phyloP scores from a whole-genome alignment of 2,329 filamentous ascomycete genomes.

The Epichloe baconii region DNA sequence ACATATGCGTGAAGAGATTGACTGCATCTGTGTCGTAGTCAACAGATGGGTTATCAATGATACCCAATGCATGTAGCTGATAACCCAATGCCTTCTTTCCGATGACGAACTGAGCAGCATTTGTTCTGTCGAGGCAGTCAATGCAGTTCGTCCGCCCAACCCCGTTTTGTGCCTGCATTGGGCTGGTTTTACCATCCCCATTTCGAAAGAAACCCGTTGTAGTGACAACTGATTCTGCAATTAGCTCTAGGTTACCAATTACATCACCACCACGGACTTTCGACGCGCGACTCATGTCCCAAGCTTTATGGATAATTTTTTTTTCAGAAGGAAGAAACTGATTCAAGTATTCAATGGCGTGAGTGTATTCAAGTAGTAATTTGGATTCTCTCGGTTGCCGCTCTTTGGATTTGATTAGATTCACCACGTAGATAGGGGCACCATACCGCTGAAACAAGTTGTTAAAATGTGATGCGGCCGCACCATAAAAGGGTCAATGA shows the following conservation, averaged over 20 bases:
- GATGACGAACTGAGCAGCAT: conserved; percentile 95
- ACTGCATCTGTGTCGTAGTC: conserved; percentile 93
- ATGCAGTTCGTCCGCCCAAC: conserved; percentile 95
- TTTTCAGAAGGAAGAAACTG: conserved; percentile 76
- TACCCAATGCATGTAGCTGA: conserved; percentile 81
- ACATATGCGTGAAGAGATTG: conserved; percentile 96
- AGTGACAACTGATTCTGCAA: conserved; percentile 74
- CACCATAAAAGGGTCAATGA: conserved; percentile 91
- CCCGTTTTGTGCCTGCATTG: conserved; percentile 68
- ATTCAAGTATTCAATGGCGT: conserved; percentile 82
- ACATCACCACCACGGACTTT: conserved; percentile 90
- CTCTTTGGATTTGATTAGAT: conserved; percentile 82
- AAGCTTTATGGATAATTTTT: conserved; percentile 86
- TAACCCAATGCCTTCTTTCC: conserved; percentile 86
- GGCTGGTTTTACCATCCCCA: conserved; percentile 55
- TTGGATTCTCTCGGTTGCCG: conserved; percentile 85
- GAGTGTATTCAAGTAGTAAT: conserved; percentile 72
- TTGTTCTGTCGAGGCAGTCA: conserved; percentile 92
- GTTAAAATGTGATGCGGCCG: conserved; percentile 88
- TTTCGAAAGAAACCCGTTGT: conserved; percentile 94
- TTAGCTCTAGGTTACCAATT: conserved; percentile 78
- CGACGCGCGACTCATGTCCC: conserved; percentile 94
- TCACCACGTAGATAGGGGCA: conserved; percentile 79
- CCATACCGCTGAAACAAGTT: conserved; percentile 90
- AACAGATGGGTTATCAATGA: conserved; percentile 65